These are phyloP conservation scores for Plasmodium ovale DNA, from an alignment of 169 alveolate species.

Conservation along the genomic window DNA sequence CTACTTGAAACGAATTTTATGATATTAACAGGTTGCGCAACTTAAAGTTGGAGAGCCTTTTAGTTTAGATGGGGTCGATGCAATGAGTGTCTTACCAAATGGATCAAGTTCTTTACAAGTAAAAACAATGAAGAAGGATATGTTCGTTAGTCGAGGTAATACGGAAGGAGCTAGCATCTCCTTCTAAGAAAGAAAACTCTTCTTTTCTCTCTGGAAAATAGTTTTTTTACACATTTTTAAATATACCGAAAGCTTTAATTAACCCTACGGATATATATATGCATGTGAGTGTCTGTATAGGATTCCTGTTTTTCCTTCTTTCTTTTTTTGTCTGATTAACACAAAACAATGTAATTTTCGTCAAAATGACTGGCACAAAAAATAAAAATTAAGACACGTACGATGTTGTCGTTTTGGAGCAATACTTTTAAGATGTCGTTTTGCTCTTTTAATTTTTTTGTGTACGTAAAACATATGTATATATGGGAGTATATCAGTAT, in stretches of 20 bases:
- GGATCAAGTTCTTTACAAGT: conserved; percentile 78
- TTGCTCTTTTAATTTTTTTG: background rate
- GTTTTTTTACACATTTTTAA: background rate
- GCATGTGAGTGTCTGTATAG: background rate
- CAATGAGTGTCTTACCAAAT: conserved; percentile 75
- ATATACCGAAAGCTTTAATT: conserved; percentile 43
- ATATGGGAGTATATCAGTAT: no score
- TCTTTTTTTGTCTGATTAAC: no score
- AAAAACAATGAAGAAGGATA: conserved; percentile 73
- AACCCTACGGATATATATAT: background rate
- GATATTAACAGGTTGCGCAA: conserved; percentile 31
- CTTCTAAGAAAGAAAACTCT: conserved; percentile 24
- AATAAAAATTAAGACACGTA: conserved; percentile 12
- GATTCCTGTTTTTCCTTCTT: no score
- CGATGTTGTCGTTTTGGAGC: background rate
- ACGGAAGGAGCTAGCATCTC: conserved; percentile 79
- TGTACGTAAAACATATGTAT: no score
- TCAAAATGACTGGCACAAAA: conserved; percentile 1
- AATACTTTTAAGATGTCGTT: background rate
- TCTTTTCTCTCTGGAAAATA: background rate
- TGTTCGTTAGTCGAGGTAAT: conserved; percentile 77
- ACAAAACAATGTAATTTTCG: no score
- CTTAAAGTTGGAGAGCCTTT: conserved; percentile 28
- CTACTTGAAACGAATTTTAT: background rate
- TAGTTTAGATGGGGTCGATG: conserved; percentile 52